These are phyloP conservation scores for Jaltomata sinuosa DNA, from an alignment of 257 asterid species.

Conservation along the genomic window DNA sequence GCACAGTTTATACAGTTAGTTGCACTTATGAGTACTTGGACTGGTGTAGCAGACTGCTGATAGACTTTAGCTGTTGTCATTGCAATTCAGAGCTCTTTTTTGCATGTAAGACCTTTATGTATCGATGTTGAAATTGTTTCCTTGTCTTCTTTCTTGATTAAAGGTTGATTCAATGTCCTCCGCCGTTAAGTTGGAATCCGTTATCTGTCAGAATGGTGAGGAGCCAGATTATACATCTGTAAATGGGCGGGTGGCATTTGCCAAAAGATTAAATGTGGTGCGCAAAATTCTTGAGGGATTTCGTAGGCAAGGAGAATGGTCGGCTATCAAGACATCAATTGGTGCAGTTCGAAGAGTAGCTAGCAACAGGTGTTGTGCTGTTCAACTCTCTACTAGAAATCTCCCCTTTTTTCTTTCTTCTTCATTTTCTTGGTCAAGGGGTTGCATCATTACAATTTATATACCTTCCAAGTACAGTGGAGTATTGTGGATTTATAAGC, in stretches of 20 bases:
- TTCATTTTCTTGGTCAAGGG: not conserved
- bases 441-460: not conserved
- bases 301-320: slow-evolving; percentile 20
- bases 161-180: slow-evolving; percentile 20
- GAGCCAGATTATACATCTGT: slow-evolving; percentile 7
- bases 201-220: slow-evolving; percentile 4
- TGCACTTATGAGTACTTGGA: not conserved
- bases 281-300: slow-evolving; percentile 13
- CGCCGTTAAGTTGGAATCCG: slow-evolving; percentile 17
- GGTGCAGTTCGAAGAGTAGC: slow-evolving; percentile 14
- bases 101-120: not conserved
- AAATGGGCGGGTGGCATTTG: slow-evolving; percentile 6
- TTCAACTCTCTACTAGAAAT: not conserved
- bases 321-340: not conserved
- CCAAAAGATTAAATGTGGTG: slow-evolving; percentile 9
- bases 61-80: not conserved
- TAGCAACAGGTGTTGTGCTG: slow-evolving; percentile 22
- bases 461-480: not conserved
- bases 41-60: not conserved
- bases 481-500: not conserved
- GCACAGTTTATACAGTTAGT: not conserved
- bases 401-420: not conserved
- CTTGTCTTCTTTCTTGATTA: not conserved
- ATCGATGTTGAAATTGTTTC: not conserved
- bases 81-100: not conserved